Base-by-base conservation (phyloP, 768 basidiomycete genomes). In the Sarcomyxa edulis region DNA sequence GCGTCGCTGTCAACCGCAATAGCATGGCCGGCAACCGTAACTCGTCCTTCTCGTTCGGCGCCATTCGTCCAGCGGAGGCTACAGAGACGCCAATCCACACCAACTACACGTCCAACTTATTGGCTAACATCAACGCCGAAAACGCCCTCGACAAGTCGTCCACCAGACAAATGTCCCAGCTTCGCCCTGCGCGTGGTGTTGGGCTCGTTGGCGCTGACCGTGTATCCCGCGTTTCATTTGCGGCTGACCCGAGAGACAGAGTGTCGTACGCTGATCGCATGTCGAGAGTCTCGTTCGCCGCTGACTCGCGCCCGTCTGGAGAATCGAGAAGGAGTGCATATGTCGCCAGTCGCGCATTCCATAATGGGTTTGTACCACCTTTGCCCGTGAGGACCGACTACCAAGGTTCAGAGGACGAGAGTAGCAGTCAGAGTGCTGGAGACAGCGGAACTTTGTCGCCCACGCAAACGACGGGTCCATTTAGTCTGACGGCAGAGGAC, bases 191-290 rank as follows among this genome's bases (percentile, higher is more conserved):
- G 2, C n/a, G n/a, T n/a, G 69, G 70, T 30, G 61, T 69, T 0
- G 72, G 79, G 23, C 48, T 51, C 27, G 47, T 56, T 20, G 52
- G 44, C 20, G 47, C 46, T 11, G 59, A 68, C 35, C 59, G 66
- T 40, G 64, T 69, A 1, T 74, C 78, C 0, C 72, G 83, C 18
- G 78, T 88, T 1, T 84, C 83, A 1, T 87, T 87, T 48, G 84
- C 84, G 1, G 66, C 73, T 4, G 78, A 76, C 41, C 65, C 72
- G 15, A 20, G 21, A 11, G 33, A 35, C 18, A 19, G 33, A 19
- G 24, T 21, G 15, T 35, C 33, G 11, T 38, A 25, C 3, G 19
- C 32, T 3, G 38, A 39, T 22, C 50, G 66, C 7, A 49, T 53
- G 5, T 65, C 62, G 15, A 52, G 66, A 3, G 63, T 65, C 8